Evolutionary conservation across 108 stramenopile species (phyloP), one percentile per base, ranked within the genome.

Genomic region (Skeletonema marinoi): DNA sequence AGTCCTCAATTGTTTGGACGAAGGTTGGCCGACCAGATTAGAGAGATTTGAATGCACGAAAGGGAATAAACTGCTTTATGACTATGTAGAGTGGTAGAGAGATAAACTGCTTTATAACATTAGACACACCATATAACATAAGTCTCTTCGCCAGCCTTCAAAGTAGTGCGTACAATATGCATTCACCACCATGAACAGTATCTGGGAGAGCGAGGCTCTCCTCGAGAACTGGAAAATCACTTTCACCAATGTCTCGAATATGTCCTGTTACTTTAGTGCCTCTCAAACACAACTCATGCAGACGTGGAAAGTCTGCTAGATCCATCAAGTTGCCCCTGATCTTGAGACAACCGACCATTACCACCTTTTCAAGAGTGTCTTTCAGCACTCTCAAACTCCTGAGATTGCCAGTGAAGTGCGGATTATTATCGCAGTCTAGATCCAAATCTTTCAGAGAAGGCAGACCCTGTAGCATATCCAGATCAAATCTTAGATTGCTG

Each of bases 221-320:
- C 4, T 63, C 17, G 21, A 51, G 50, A 4, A 0, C 6, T 51
- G 17, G 14, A 3, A 17, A 51, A 51, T 51, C 50, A 19, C 7
- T 21, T 17, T 19, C 19, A 21, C 50, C 50, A 51, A 51, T 51
- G 17, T 51, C n/a, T 46, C 66, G 66, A 14, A 68, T 54, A 14
- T 59, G 13, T 4, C 56, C 54, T 10, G 11, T 51, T 0, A 35
- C 14, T 1, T 1, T 19, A 21, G n/a, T 42, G 11, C 11, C 4
- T 1, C 17, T 3, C 56, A 68, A 14, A 54, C 51, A 4, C 48
- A 68, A 68, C 46, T n/a, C 41, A 2, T 29, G 1, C 4, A 68
- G 48, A 46, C 50, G 48, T 12, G 66, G 66, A 68, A 68, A 68
- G 66, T 68, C 66, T 5, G 66, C 42, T 5, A 68, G 66, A 68